phyloP scores from a whole-genome alignment of 495 filamentous ascomycete genomes.

The Oidiodendron maius region DNA sequence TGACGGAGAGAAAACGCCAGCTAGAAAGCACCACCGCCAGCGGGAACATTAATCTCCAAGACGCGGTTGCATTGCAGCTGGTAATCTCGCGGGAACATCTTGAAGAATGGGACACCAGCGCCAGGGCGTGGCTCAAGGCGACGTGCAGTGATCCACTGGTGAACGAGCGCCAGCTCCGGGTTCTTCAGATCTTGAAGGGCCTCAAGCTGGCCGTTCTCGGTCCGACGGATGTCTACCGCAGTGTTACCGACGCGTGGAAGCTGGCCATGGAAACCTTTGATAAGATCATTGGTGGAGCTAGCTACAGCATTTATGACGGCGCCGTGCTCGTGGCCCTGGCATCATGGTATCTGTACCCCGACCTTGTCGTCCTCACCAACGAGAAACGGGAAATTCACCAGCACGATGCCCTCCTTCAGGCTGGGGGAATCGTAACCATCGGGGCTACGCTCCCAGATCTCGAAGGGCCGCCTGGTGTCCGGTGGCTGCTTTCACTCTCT shows the following conservation, averaged over 20 bases:
- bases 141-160: conserved; percentile 19
- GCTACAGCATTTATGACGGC: not conserved
- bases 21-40: not conserved
- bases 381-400: not conserved
- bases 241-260: conserved; percentile 26
- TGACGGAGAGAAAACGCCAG: conserved; percentile 8
- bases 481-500: not conserved
- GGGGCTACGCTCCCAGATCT: too few species aligned
- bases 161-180: conserved; percentile 21
- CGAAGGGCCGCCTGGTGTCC: not conserved
- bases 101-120: conserved; percentile 30
- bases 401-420: not conserved
- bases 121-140: conserved; percentile 29
- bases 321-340: not conserved
- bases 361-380: not conserved
- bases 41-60: too few species aligned
- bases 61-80: not conserved
- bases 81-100: not conserved
- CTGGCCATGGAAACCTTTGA: not conserved
- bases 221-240: conserved; percentile 18
- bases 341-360: not conserved
- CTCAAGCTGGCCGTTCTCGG: conserved; percentile 9
- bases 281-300: not conserved
- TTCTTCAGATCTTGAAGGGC: conserved; percentile 2
- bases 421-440: not conserved